Percentiles rank a stretch among this genome's conserved stretches.
These are phyloP conservation scores for Lachancea nothofagi DNA, from an alignment of 805 yeast species.

Conservation along the genomic window DNA sequence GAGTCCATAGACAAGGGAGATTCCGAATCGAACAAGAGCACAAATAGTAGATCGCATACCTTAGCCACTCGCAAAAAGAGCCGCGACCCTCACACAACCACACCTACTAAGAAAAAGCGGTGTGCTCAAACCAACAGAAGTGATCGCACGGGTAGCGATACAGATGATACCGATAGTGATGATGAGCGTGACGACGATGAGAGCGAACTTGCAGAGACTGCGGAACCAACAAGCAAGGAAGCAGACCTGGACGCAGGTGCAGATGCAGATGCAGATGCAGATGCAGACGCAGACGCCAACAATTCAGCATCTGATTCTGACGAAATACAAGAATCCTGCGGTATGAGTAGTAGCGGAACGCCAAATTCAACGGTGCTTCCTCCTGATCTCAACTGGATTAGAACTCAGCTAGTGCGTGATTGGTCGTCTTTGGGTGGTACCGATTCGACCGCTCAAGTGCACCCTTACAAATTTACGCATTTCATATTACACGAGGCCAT, in stretches of 20 bases:
- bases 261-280: too few species aligned
- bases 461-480: constrained; percentile 91
- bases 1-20: constrained; percentile 19
- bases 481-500: constrained; percentile 73
- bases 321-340: constrained; percentile 7
- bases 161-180: constrained; percentile 4
- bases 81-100: constrained; percentile 8
- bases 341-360: constrained; percentile 5
- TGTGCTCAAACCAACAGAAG: constrained; percentile 5
- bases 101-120: constrained; percentile 13
- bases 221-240: background rate
- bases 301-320: constrained; percentile 2
- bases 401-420: constrained; percentile 52
- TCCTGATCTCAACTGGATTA: constrained; percentile 69
- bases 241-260: background rate
- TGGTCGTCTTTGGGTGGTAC: constrained; percentile 80
- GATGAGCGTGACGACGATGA: constrained; percentile 8
- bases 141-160: constrained; percentile 2
- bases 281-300: background rate
- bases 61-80: constrained; percentile 7
- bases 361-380: constrained; percentile 41
- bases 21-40: constrained; percentile 12
- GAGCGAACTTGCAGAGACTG: background rate
- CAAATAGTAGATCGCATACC: constrained; percentile 6
- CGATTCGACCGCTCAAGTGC: constrained; percentile 93